Evolutionary conservation across 1,284 basidiomycete species (phyloP).

Genomic region (Tilletiaria anomala): DNA sequence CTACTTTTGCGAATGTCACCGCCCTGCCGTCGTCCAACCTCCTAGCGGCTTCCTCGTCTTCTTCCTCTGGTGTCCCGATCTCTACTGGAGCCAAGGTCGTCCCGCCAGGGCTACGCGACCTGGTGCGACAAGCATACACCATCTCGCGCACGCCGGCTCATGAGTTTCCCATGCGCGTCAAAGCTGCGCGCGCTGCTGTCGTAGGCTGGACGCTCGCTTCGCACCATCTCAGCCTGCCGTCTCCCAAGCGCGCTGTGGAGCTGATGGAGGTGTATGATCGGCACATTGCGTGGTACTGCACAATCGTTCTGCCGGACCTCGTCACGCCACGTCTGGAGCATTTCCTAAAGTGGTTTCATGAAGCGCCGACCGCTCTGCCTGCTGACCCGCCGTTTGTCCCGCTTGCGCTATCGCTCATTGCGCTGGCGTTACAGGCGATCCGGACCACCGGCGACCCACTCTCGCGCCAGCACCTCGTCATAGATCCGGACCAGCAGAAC

Average conservation of each 20-base stretch:
- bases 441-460: constrained; percentile 14
- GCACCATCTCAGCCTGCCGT: constrained; percentile 9
- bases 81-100: too few species aligned
- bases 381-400: constrained; percentile 27
- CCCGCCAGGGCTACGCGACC: too few species aligned
- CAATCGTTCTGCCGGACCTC: constrained; percentile 12
- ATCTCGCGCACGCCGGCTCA: too few species aligned
- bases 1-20: too few species aligned
- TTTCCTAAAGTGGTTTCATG: constrained; percentile 29
- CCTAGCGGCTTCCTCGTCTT: too few species aligned
- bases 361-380: constrained; percentile 22
- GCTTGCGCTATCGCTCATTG: constrained; percentile 23
- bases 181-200: too few species aligned
- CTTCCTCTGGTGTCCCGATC: too few species aligned
- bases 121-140: too few species aligned
- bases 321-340: constrained; percentile 21
- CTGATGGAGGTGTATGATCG: constrained; percentile 22
- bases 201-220: constrained; percentile 4
- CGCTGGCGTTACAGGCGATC: constrained; percentile 21
- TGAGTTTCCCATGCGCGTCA: too few species aligned
- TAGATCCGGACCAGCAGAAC: too few species aligned
- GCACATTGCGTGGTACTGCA: constrained; percentile 11
- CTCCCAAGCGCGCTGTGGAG: constrained; percentile 12
- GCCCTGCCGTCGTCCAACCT: too few species aligned
- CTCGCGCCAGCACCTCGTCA: too few species aligned